Percentiles rank a stretch among this genome's conserved stretches.
These are phyloP conservation scores for Epichloe amarillans DNA, from an alignment of 2,329 filamentous ascomycete species.

Conservation along the genomic window DNA sequence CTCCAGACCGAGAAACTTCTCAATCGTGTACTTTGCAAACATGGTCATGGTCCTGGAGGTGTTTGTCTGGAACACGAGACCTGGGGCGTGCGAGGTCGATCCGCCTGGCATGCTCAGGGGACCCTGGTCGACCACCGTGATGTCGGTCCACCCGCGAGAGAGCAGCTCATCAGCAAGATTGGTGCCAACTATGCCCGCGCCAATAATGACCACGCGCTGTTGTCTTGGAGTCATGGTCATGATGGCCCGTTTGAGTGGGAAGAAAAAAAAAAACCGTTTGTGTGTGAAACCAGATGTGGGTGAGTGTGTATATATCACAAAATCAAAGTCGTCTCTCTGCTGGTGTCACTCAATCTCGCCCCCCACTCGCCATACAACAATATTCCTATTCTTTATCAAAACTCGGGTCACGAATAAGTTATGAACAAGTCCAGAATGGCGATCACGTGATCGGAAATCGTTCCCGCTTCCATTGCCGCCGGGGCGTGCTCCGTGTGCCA, in stretches of 20 bases:
- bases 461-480: neutral
- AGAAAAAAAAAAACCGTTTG: no score
- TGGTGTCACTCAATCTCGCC: no score
- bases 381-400: no score
- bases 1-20: conserved; percentile 42
- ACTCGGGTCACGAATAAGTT: neutral
- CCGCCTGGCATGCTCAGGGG: conserved; percentile 49
- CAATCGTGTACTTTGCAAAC: conserved; percentile 47
- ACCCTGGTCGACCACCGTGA: conserved; percentile 52
- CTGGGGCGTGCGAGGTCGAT: conserved; percentile 52
- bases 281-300: no score
- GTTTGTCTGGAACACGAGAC: conserved; percentile 51
- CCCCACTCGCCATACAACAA: no score
- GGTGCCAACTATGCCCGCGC: conserved; percentile 50
- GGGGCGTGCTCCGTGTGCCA: no score
- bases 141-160: conserved; percentile 46
- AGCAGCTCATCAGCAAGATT: conserved; percentile 53
- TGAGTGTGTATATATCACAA: no score
- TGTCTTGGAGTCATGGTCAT: conserved; percentile 17
- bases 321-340: no score
- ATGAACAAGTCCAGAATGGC: neutral
- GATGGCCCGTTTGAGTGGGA: no score
- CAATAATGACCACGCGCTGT: conserved; percentile 43
- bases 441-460: conserved; percentile 2
- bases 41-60: conserved; percentile 42